phyloP scores from a whole-genome alignment of 768 basidiomycete species.

The Brasilioporus rufonigricans region DNA sequence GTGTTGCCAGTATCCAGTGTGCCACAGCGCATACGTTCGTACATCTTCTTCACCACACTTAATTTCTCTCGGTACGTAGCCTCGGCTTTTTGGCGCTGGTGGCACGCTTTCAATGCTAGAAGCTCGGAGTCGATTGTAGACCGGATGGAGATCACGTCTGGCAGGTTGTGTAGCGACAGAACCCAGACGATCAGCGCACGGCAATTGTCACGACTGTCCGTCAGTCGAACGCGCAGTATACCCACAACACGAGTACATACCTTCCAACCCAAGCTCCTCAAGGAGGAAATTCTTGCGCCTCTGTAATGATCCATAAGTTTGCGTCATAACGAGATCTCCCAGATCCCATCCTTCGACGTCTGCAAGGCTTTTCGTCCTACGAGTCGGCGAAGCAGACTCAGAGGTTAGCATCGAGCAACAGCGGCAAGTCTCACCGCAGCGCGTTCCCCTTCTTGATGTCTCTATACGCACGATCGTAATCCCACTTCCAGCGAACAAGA shows the following conservation, averaged over 20 bases:
- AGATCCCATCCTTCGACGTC: conserved; percentile 41
- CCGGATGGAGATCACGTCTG: conserved; percentile 23
- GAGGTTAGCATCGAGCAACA: neutral
- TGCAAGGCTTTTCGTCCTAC: conserved; percentile 39
- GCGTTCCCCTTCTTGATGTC: conserved; percentile 7
- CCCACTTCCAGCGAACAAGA: conserved; percentile 28
- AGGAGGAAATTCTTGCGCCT: conserved; percentile 37
- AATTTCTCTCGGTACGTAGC: conserved; percentile 25
- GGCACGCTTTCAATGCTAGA: conserved; percentile 22
- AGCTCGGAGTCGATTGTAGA: conserved; percentile 31
- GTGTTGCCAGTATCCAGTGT: neutral
- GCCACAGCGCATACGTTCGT: conserved; percentile 44
- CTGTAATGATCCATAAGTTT: conserved; percentile 40
- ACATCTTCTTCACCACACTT: conserved; percentile 39
- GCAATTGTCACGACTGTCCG: too few relatives aligned
- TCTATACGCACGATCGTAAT: conserved; percentile 9
- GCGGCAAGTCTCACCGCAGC: conserved; percentile 8
- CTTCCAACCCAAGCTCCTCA: conserved; percentile 37
- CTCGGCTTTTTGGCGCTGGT: conserved; percentile 29
- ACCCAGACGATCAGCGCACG: too few relatives aligned
- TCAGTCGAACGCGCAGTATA: neutral
- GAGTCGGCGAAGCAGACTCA: neutral
- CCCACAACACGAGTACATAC: conserved; percentile 27
- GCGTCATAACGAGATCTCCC: conserved; percentile 40
- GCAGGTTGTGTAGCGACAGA: neutral